Evolutionary conservation across 305 asterid genomes (phyloP), one percentile per base, ranked within the genome.

Genomic region (Fraxinus greggii): DNA sequence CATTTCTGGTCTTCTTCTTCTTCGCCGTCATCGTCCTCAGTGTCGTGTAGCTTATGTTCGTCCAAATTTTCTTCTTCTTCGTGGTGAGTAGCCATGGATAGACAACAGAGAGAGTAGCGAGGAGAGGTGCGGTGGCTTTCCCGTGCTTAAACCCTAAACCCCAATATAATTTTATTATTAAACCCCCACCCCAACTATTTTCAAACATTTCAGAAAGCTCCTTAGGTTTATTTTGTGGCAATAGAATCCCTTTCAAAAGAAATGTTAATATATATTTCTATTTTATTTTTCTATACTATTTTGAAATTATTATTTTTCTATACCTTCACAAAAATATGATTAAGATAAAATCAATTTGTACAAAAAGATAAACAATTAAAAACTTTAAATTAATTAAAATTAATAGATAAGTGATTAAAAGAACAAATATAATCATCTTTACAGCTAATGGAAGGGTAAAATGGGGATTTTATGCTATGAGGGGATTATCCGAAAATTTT

Each of bases 31-130:
- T 88, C 83, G 32, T 90, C 84, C 6, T 86, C 93, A 67, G 80
- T 74, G 33, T 9, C 79, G 5, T 81, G 77, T 36, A 54, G 88
- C 29, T 51, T 80, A 8, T 67, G 23, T 35, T 56, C 79, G 36
- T 59, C 54, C 23, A 7, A 83, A 21, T 67, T 42, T 17, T 84
- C 90, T 76, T 72, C 78, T 77, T 83, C 90, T 59, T 38, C 77
- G 35, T 32, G 81, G 84, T 73, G 80, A 79, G 86, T 79, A 85
- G 90, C 89, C 94, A 90, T 88, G 75, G 77, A 81, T 77, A 78
- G 78, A 81, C 26, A 12, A 28, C 72, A 63, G 26, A 7, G n/a
- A 63, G 19, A 8, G 72, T 9, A 17, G 72, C 72, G 17, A 21
- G 0, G 72, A 12, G 65, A 5, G 65, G 8, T 4, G 65, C 65